phyloP scores from a whole-genome alignment of 2,329 filamentous ascomycete species.

The Phaeosphaeria sp. region DNA sequence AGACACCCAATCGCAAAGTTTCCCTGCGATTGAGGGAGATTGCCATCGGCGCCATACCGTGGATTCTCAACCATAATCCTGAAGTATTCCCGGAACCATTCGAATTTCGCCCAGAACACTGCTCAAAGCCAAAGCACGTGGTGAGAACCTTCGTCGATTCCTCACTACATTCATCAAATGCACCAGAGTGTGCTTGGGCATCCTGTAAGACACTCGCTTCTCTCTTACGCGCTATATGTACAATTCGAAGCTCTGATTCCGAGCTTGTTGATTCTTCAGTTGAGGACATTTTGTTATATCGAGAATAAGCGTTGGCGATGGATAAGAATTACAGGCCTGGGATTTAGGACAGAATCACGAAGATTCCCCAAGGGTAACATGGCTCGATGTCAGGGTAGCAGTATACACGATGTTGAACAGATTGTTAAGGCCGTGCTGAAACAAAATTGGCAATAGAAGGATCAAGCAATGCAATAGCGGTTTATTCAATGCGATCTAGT shows the following conservation, averaged over 20 bases:
- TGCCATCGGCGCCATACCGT: constrained; percentile 28
- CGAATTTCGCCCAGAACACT: constrained; percentile 19
- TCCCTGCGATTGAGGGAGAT: too few species aligned
- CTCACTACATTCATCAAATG: constrained; percentile 50
- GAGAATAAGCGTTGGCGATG: constrained; percentile 14
- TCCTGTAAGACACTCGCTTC: constrained; percentile 8
- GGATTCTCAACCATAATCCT: constrained; percentile 25
- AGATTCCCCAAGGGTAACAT: constrained; percentile 3
- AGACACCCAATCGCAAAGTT: too few species aligned
- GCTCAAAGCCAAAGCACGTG: constrained; percentile 14
- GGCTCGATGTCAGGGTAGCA: too few species aligned
- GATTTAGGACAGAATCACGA: constrained; percentile 9
- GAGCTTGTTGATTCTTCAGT: constrained; percentile 19
- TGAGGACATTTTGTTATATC: constrained; percentile 11
- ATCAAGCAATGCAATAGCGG: too few species aligned
- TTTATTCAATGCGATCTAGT: too few species aligned
- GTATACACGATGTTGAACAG: too few species aligned
- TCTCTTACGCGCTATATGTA: neutral
- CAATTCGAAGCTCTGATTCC: constrained; percentile 21
- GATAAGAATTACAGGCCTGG: constrained; percentile 13
- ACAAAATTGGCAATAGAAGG: too few species aligned
- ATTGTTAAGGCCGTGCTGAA: too few species aligned
- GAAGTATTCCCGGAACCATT: constrained; percentile 30
- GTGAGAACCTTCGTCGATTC: constrained; percentile 39
- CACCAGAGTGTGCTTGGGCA: constrained; percentile 49